phyloP scores from a whole-genome alignment of 2,329 filamentous ascomycete species.

The Orbilia javanica region DNA sequence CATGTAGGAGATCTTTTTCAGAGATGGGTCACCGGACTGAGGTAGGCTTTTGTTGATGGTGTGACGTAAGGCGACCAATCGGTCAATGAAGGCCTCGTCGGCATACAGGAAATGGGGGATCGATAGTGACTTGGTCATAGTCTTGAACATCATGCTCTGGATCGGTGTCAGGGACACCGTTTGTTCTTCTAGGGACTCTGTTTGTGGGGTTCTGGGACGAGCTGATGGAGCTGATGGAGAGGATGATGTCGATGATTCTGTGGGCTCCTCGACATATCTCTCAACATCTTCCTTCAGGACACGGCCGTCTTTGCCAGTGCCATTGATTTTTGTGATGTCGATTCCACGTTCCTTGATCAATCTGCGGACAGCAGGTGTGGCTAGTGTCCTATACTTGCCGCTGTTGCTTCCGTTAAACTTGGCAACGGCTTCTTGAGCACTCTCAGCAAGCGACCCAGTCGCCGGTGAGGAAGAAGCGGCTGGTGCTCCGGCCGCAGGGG shows the following conservation, averaged over 20 bases:
- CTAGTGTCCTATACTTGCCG: conserved; percentile 70
- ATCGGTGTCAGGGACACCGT: conserved; percentile 79
- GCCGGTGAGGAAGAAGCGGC: conserved; percentile 29
- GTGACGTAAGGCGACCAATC: conserved; percentile 78
- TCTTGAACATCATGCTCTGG: conserved; percentile 95
- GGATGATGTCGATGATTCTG: conserved; percentile 11
- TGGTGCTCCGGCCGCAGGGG: conserved; percentile 35
- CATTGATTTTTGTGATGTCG: conserved; percentile 81
- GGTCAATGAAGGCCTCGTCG: conserved; percentile 86
- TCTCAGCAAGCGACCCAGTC: not conserved
- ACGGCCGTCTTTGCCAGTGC: conserved; percentile 89
- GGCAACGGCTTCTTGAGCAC: conserved; percentile 6
- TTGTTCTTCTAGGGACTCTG: conserved; percentile 71
- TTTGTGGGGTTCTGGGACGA: conserved; percentile 61
- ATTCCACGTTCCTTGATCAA: conserved; percentile 83
- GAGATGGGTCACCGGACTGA: conserved; percentile 63
- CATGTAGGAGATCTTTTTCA: conserved; percentile 83
- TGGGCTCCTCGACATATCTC: conserved; percentile 72
- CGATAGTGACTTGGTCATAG: conserved; percentile 89
- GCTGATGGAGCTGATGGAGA: not conserved
- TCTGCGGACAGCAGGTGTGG: conserved; percentile 92
- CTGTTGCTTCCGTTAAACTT: conserved; percentile 41
- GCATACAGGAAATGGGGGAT: conserved; percentile 98
- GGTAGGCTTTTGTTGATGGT: conserved; percentile 77
- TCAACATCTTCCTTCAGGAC: conserved; percentile 94